Conservation (phyloP, 805 yeast species). For the Sugiyamaella qingdaonensis region DNA sequence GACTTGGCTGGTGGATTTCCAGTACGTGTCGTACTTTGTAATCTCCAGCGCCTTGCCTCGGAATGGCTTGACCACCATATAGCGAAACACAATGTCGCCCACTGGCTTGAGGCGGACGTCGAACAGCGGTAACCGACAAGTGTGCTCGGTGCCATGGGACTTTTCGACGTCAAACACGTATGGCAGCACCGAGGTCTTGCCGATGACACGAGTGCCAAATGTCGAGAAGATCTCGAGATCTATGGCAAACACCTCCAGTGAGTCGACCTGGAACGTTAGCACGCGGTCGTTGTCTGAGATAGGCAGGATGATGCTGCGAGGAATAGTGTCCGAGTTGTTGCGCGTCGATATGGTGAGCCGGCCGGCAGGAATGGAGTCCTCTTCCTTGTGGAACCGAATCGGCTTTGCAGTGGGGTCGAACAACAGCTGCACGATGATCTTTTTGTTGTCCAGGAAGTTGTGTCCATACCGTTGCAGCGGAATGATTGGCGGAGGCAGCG, state of each 20-base stretch:
- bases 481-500: slow-evolving; percentile 92
- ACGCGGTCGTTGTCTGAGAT: slow-evolving; percentile 62
- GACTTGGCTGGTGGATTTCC: slow-evolving; percentile 80
- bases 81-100: slow-evolving; percentile 74
- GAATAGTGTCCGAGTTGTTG: slow-evolving; percentile 70
- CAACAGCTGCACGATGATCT: slow-evolving; percentile 73
- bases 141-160: slow-evolving; percentile 32
- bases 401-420: slow-evolving; percentile 51
- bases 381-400: slow-evolving; percentile 42
- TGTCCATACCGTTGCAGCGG: slow-evolving; percentile 95
- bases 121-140: slow-evolving; percentile 61
- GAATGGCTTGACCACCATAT: slow-evolving; percentile 85
- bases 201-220: slow-evolving; percentile 88
- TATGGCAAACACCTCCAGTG: slow-evolving; percentile 65
- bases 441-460: slow-evolving; percentile 86
- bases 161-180: slow-evolving; percentile 43
- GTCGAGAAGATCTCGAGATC: slow-evolving; percentile 92
- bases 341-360: slow-evolving; percentile 77
- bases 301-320: slow-evolving; percentile 80
- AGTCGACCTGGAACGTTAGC: slow-evolving; percentile 79
- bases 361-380: slow-evolving; percentile 38
- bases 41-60: slow-evolving; percentile 79
- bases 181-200: slow-evolving; percentile 78
- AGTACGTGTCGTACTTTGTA: slow-evolving; percentile 89
- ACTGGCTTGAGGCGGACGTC: slow-evolving; percentile 77